Evolutionary conservation across 495 filamentous ascomycete species (phyloP).

Genomic region (Penicillium bialowiezense): DNA sequence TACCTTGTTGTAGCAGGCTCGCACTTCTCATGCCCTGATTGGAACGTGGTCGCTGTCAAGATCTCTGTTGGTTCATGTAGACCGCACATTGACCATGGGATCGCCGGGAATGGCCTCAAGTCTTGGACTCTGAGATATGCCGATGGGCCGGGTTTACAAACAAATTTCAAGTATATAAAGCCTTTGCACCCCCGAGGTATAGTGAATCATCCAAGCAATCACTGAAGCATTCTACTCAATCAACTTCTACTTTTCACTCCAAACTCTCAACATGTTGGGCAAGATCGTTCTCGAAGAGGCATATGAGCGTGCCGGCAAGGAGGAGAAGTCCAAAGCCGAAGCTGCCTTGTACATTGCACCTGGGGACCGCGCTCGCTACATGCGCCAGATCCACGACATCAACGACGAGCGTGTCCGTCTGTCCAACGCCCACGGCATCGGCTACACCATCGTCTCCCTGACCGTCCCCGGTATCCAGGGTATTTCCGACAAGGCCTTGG

Average conservation of each 20-base stretch:
- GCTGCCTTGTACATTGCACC: conserved; percentile 21
- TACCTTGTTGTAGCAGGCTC: not conserved
- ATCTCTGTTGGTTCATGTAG: not conserved
- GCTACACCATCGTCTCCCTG: conserved; percentile 49
- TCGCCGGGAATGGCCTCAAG: not conserved
- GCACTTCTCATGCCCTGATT: not conserved
- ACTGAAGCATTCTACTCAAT: not conserved
- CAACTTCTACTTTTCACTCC: not conserved
- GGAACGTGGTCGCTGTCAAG: not conserved
- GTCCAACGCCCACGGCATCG: conserved; percentile 50
- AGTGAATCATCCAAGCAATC: not conserved
- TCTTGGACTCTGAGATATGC: not conserved
- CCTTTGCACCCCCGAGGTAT: not conserved
- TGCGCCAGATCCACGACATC: conserved; percentile 32
- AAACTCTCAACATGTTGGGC: conserved; percentile 26
- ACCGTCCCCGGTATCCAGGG: conserved; percentile 49
- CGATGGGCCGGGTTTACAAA: not conserved
- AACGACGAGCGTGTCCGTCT: conserved; percentile 36
- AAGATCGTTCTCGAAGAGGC: conserved; percentile 38
- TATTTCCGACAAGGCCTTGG: conserved; percentile 21
- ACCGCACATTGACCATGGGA: not conserved
- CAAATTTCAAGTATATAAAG: not conserved
- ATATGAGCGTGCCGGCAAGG: conserved; percentile 23
- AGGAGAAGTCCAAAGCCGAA: conserved; percentile 22
- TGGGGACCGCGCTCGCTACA: conserved; percentile 15